phyloP scores from a whole-genome alignment of 345 rosid genomes.

The Stellera chamaejasme region DNA sequence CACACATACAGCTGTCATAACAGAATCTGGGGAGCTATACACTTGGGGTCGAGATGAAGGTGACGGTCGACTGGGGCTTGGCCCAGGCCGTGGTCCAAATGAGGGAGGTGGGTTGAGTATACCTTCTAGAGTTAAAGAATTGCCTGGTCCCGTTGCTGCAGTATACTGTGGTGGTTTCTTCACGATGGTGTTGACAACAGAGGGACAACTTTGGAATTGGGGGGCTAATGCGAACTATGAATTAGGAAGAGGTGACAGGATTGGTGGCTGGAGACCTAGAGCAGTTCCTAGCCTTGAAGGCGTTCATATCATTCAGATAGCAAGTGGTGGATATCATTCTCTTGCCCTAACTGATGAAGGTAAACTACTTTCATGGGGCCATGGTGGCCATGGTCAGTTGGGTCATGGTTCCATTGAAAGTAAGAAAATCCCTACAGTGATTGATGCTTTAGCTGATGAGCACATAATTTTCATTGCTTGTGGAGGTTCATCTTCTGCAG shows the following conservation, averaged over 20 bases:
- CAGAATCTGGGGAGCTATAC: conserved; percentile 75
- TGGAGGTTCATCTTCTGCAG: conserved; percentile 93
- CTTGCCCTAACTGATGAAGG: conserved; percentile 86
- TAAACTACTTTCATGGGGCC: conserved; percentile 90
- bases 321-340: conserved; percentile 88
- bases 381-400: conserved; percentile 88
- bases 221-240: conserved; percentile 95
- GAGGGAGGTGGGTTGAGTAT: conserved; percentile 90
- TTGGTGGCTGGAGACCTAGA: conserved; percentile 85
- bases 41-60: conserved; percentile 98
- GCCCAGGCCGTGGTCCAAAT: conserved; percentile 85
- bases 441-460: conserved; percentile 62
- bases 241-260: conserved; percentile 81
- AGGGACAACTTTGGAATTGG: conserved; percentile 91
- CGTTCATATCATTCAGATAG: conserved; percentile 56
- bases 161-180: conserved; percentile 91
- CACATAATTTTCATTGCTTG: conserved; percentile 50
- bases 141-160: conserved; percentile 56
- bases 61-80: conserved; percentile 92
- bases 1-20: conserved; percentile 75
- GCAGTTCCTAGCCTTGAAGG: conserved; percentile 55
- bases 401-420: conserved; percentile 55
- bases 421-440: conserved; percentile 44
- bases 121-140: conserved; percentile 70
- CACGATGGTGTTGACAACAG: conserved; percentile 65